Evolutionary conservation across 352 stramenopile genomes (phyloP), one percentile per base, ranked within the genome.

Genomic region (Globisporangium acanthophoron): DNA sequence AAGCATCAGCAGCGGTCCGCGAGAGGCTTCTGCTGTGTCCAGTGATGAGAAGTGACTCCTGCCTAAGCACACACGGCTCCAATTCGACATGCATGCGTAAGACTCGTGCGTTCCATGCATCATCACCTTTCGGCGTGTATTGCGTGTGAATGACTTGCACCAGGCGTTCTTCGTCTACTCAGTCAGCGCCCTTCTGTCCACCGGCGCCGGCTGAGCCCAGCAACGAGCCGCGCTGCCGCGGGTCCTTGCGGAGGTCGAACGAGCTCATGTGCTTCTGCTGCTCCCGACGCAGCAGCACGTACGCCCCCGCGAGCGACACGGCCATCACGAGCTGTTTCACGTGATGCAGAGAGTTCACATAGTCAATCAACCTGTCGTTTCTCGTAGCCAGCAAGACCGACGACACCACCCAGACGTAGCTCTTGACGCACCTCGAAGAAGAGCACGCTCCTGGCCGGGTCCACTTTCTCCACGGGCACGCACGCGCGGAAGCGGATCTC

Each of bases 251-350:
- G 41, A 89, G 13, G 54, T 94, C 81, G 53, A 94, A 91, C 15
- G 75, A 74, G 60, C 80, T 94, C 75, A 91, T 59, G 70, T 94
- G 75, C 4, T 91, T 94, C 21, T 70, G 64, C 45, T 83, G 75
- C 61, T 94, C 84, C 56, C 76, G 74, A 53, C 69, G 60, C 24
- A 94, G 54, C 20, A 88, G 45, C 35, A 67, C 52, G 9, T 85
- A 73, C 5, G 81, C 74, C n/a, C 68, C 63, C 3, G 59, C 62
- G 2, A 94, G 52, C 5, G 82, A 18, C 8, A 61, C 64, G 1
- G 62, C 52, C 80, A 94, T 90, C 39, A 75, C 49, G 27, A 80
- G 54, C 84, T 93, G 52, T 24, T 57, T 15, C 5, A 47, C 41
- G 5, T 21, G 16, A 27, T 5, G 16, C 40, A n/a, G 5, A 11